Conservation (phyloP, 2,329 filamentous ascomycete species). For the Penicillium sp. region DNA sequence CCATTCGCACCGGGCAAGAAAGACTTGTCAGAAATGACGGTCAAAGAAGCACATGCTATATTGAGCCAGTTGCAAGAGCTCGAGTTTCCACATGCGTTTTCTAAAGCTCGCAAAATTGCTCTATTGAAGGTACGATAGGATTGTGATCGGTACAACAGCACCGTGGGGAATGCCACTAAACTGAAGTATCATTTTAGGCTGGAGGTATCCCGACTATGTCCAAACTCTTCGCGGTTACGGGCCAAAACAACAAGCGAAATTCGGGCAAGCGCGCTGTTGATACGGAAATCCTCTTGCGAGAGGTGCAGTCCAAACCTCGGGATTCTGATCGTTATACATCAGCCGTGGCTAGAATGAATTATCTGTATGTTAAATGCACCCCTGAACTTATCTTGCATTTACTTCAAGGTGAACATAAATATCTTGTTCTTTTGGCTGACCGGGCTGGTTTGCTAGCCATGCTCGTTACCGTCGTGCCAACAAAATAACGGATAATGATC, state of each 20-base stretch:
- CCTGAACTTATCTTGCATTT: background rate
- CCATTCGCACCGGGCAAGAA: constrained; percentile 1
- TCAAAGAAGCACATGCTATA: constrained; percentile 30
- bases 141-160: background rate
- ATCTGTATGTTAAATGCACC: constrained; percentile 34
- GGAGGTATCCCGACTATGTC: constrained; percentile 53
- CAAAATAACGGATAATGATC: constrained; percentile 57
- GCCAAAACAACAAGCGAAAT: constrained; percentile 44
- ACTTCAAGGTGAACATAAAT: background rate
- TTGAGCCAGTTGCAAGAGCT: constrained; percentile 29
- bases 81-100: constrained; percentile 33
- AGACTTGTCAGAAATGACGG: constrained; percentile 32
- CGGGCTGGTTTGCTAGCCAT: constrained; percentile 34
- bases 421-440: background rate
- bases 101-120: constrained; percentile 26
- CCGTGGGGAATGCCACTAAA: background rate
- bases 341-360: constrained; percentile 60
- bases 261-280: constrained; percentile 50
- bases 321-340: constrained; percentile 40
- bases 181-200: constrained; percentile 27
- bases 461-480: constrained; percentile 50
- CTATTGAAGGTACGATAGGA: constrained; percentile 25
- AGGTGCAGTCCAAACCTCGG: constrained; percentile 39
- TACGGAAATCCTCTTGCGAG: constrained; percentile 46
- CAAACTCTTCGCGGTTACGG: constrained; percentile 45